These are phyloP conservation scores for Skeletonema grethae DNA, from an alignment of 108 stramenopile genomes.

Conservation along the genomic window DNA sequence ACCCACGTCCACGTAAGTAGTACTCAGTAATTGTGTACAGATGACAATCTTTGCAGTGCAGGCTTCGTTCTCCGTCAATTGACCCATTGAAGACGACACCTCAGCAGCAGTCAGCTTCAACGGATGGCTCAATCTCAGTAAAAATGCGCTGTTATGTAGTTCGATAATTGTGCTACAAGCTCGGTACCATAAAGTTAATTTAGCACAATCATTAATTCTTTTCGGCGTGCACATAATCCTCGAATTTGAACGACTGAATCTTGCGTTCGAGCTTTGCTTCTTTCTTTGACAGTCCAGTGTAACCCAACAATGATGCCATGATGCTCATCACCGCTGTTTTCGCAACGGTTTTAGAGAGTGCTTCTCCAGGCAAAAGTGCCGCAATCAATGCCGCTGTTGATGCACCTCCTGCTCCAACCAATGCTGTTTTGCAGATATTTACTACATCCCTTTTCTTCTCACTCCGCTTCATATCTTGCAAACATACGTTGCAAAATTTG, in stretches of 20 bases:
- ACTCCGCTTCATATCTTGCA: constrained; percentile 2
- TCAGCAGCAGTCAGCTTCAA: too few relatives aligned
- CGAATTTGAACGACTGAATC: constrained; percentile 19
- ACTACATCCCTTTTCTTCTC: not conserved
- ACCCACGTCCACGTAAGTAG: too few relatives aligned
- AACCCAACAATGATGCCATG: not conserved
- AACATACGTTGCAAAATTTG: constrained; percentile 13
- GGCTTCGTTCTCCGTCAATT: too few relatives aligned
- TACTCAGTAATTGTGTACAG: too few relatives aligned
- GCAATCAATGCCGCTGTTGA: constrained; percentile 11
- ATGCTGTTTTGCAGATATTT: constrained; percentile 11
- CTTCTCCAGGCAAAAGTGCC: not conserved
- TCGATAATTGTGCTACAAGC: too few relatives aligned
- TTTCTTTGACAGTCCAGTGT: constrained; percentile 8
- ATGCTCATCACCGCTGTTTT: not conserved
- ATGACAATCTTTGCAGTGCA: too few relatives aligned
- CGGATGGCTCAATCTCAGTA: too few relatives aligned
- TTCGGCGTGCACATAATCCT: constrained; percentile 31
- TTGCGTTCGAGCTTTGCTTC: constrained; percentile 3
- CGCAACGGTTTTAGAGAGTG: constrained; percentile 7
- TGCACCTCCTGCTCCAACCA: constrained; percentile 21
- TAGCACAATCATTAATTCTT: too few relatives aligned
- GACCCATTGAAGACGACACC: too few relatives aligned
- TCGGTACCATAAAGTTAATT: too few relatives aligned
- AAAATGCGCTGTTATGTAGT: too few relatives aligned